Conservation (phyloP, 805 yeast genomes). For the Maudiozyma saulgeensis region DNA sequence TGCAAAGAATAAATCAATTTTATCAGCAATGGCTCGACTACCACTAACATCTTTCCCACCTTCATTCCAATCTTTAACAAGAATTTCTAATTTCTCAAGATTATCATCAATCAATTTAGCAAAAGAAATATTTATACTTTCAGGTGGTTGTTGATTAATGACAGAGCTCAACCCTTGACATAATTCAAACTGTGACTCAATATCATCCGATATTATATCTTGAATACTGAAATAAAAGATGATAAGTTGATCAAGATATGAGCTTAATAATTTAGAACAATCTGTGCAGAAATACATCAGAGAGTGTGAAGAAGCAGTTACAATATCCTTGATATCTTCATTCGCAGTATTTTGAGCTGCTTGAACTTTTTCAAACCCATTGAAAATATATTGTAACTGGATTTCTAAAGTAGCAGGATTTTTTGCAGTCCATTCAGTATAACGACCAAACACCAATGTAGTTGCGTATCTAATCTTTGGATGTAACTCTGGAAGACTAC, state of each 20-base stretch:
- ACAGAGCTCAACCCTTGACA: conserved; percentile 88
- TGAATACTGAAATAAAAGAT: conserved; percentile 56
- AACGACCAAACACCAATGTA: conserved; percentile 87
- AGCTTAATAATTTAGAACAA: conserved; percentile 57
- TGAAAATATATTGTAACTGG: conserved; percentile 75
- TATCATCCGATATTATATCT: conserved; percentile 39
- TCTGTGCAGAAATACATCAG: conserved; percentile 91
- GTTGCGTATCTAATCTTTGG: conserved; percentile 86
- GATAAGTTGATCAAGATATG: conserved; percentile 65
- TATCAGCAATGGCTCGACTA: conserved; percentile 49
- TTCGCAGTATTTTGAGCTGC: conserved; percentile 10
- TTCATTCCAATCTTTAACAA: conserved; percentile 16
- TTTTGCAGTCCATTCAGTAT: conserved; percentile 87
- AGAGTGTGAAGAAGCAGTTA: conserved; percentile 86
- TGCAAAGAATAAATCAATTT: conserved; percentile 43
- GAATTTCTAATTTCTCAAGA: conserved; percentile 26
- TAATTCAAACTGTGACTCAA: conserved; percentile 63
- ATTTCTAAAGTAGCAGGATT: conserved; percentile 76
- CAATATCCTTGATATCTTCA: conserved; percentile 34
- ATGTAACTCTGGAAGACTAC: conserved; percentile 67
- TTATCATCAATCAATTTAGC: conserved; percentile 53
- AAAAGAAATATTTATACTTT: conserved; percentile 50
- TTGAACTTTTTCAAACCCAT: conserved; percentile 43
- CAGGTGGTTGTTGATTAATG: conserved; percentile 49
- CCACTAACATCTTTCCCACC: conserved; percentile 27